These are phyloP conservation scores for Diospyros lotus DNA, from an alignment of 148 eudicot genomes.

Conservation along the genomic window DNA sequence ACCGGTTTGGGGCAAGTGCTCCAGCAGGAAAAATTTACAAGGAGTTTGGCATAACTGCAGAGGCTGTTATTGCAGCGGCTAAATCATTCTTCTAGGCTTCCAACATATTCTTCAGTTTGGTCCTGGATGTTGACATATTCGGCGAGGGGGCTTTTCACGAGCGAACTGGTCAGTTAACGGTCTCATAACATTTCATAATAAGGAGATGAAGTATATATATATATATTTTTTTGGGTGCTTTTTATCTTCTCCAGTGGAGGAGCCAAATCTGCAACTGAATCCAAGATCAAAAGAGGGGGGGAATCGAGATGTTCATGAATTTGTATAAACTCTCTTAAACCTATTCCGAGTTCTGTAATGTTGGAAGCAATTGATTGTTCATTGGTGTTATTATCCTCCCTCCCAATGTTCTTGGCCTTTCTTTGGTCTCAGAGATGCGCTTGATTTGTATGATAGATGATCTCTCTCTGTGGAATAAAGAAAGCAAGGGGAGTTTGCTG, in stretches of 20 bases:
- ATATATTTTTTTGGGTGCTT: constrained; percentile 19
- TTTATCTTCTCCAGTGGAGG: constrained; percentile 21
- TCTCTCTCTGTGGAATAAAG: no score
- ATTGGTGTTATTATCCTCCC: constrained; percentile 6
- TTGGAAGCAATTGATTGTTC: constrained; percentile 9
- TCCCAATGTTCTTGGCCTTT: no score
- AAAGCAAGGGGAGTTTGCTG: no score
- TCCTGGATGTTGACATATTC: constrained; percentile 12
- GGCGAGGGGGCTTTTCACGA: constrained; percentile 6
- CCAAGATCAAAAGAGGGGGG: constrained; percentile 15
- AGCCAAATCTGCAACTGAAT: constrained; percentile 24
- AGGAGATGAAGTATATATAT: constrained; percentile 13
- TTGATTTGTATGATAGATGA: no score
- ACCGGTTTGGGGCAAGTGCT: constrained; percentile 90
- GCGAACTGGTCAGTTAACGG: constrained; percentile 15
- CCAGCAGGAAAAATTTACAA: constrained; percentile 89
- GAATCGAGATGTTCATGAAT: constrained; percentile 12
- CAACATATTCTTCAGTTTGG: not conserved
- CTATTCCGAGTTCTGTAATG: constrained; percentile 27
- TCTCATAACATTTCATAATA: constrained; percentile 20
- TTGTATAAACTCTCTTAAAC: constrained; percentile 25
- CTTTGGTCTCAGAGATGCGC: no score
- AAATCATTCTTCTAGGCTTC: constrained; percentile 47
- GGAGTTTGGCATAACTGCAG: constrained; percentile 88
- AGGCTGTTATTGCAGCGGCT: constrained; percentile 90